phyloP scores from a whole-genome alignment of 805 yeast species.

The Saturnispora quitensis region DNA sequence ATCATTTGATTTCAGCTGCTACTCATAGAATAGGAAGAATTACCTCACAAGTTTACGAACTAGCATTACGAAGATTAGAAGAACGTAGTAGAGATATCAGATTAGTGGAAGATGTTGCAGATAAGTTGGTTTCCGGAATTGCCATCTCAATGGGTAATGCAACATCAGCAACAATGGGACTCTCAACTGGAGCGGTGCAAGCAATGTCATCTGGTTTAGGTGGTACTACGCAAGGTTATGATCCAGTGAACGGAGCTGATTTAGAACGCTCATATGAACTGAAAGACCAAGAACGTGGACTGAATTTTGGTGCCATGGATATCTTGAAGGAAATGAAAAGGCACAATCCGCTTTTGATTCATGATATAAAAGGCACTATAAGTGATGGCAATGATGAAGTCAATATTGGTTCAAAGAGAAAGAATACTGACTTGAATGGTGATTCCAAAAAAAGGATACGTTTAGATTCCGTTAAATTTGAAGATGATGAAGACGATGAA shows the following conservation, averaged over 20 bases:
- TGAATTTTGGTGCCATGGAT: constrained; percentile 36
- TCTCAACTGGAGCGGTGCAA: constrained; percentile 6
- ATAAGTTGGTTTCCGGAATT: constrained; percentile 23
- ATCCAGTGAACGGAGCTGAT: constrained; percentile 21
- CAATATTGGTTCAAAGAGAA: constrained; percentile 7
- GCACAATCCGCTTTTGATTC: constrained; percentile 25
- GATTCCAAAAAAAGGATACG: constrained; percentile 8
- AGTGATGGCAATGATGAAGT: constrained; percentile 16
- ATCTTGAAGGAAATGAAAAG: constrained; percentile 24
- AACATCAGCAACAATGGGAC: constrained; percentile 12
- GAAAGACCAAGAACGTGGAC: constrained; percentile 29
- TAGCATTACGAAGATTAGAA: constrained; percentile 52
- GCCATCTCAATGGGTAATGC: constrained; percentile 17
- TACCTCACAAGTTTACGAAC: constrained; percentile 54
- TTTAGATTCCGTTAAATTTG: constrained; percentile 22
- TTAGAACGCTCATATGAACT: constrained; percentile 23
- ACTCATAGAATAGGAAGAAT: constrained; percentile 61
- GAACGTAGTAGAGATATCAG: constrained; percentile 30
- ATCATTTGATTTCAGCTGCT: constrained; percentile 54
- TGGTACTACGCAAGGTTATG: constrained; percentile 25
- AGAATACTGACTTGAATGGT: constrained; percentile 7
- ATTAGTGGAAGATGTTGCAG: constrained; percentile 15
- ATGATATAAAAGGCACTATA: constrained; percentile 29
- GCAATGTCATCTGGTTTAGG: constrained; percentile 10
- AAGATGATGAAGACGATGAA: constrained; percentile 19